phyloP scores from a whole-genome alignment of 2,329 filamentous ascomycete genomes.

The Colletotrichum sp. region DNA sequence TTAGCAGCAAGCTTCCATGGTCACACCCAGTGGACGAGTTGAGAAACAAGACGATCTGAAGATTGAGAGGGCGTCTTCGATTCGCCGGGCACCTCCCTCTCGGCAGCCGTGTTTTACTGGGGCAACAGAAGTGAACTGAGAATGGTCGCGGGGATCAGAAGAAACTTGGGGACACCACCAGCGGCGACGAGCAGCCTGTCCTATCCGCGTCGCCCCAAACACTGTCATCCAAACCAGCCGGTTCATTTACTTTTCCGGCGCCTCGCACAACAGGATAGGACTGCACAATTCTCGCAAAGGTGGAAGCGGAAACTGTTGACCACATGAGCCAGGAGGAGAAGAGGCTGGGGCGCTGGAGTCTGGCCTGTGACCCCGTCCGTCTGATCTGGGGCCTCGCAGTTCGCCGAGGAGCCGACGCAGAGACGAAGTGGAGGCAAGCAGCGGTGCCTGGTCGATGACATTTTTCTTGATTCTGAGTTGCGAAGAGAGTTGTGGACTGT shows the following conservation, averaged over 20 bases:
- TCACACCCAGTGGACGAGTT: not conserved
- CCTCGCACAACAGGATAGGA: not conserved
- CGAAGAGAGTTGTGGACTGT: not conserved
- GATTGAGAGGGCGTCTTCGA: not conserved
- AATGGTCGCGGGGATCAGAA: not conserved
- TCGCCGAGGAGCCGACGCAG: conserved; percentile 14
- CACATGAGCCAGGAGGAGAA: not conserved
- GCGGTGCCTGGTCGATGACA: not conserved
- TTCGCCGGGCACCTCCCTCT: not conserved
- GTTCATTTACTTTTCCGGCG: not conserved
- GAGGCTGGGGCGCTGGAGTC: not conserved
- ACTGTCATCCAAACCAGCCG: not conserved
- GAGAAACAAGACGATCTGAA: not conserved
- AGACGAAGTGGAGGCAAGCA: conserved; percentile 9
- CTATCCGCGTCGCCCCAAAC: not conserved
- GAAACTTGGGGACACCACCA: not conserved
- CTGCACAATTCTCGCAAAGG: not conserved
- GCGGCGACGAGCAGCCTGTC: not conserved
- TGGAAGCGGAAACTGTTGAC: not conserved
- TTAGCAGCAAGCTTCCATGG: not conserved
- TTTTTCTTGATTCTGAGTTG: not conserved
- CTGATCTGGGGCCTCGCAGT: conserved; percentile 16
- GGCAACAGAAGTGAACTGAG: not conserved
- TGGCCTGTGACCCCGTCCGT: not conserved
- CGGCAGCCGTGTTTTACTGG: conserved; percentile 17